These are phyloP conservation scores for Vigna unguiculata DNA, from an alignment of 306 rosid genomes.

Conservation along the genomic window DNA sequence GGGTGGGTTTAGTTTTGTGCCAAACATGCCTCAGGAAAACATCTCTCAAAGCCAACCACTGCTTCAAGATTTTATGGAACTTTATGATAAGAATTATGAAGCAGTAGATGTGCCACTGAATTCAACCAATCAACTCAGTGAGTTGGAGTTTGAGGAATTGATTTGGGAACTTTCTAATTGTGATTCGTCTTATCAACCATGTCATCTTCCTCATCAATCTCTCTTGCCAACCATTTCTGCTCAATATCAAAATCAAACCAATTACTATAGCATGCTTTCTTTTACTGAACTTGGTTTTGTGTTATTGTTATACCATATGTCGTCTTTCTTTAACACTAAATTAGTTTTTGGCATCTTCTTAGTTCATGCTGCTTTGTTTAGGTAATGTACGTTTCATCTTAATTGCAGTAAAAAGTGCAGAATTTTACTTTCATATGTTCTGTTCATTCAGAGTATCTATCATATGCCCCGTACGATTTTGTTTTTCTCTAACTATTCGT, in stretches of 20 bases:
- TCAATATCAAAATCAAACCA: background rate
- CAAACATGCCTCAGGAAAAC: background rate
- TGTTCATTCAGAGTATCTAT: too few relatives aligned
- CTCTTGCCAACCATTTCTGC: background rate
- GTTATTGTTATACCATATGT: background rate
- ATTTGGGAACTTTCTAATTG: too few relatives aligned
- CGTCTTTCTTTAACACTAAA: background rate
- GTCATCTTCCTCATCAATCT: background rate
- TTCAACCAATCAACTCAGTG: too few relatives aligned
- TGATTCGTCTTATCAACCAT: background rate
- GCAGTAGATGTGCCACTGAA: too few relatives aligned
- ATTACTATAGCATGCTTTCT: background rate
- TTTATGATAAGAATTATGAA: too few relatives aligned
- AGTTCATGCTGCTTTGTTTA: too few relatives aligned
- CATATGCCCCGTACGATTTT: background rate
- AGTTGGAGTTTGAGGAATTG: too few relatives aligned
- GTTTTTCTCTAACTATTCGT: background rate
- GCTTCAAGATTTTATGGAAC: too few relatives aligned
- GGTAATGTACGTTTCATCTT: too few relatives aligned
- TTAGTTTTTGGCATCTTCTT: background rate
- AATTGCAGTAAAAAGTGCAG: too few relatives aligned
- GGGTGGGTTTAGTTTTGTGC: too few relatives aligned
- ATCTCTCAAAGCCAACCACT: conserved; percentile 2
- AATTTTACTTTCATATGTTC: too few relatives aligned
- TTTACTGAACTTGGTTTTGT: background rate